Conservation (phyloP, 2,329 filamentous ascomycete species). For the Teratosphaeria viscida region DNA sequence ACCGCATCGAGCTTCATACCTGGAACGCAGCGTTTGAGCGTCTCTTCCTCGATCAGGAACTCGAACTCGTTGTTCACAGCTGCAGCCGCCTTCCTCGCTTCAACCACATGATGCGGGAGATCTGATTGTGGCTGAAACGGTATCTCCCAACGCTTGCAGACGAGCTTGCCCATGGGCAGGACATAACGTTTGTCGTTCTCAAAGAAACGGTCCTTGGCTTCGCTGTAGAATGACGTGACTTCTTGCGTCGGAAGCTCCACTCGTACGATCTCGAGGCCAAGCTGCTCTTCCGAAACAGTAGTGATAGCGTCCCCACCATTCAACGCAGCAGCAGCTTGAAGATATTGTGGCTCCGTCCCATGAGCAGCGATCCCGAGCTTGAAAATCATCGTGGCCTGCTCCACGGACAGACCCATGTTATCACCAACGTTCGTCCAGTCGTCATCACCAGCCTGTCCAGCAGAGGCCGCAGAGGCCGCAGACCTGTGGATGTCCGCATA, state of each 20-base stretch:
- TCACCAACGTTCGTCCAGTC: conserved; percentile 20
- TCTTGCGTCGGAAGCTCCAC: conserved; percentile 40
- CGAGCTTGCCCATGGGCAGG: conserved; percentile 42
- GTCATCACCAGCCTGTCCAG: conserved; percentile 14
- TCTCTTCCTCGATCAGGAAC: conserved; percentile 59
- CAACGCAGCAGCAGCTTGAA: background rate
- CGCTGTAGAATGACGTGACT: conserved; percentile 23
- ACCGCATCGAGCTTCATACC: conserved; percentile 43
- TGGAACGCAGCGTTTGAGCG: conserved; percentile 46
- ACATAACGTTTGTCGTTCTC: conserved; percentile 25
- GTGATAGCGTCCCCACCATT: conserved; percentile 20
- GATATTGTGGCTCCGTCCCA: conserved; percentile 25
- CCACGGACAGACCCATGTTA: conserved; percentile 27
- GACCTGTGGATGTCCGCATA: conserved; percentile 20
- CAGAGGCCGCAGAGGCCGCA: background rate
- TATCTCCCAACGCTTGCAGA: conserved; percentile 41
- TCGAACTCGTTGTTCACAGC: conserved; percentile 28
- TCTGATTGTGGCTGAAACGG: conserved; percentile 23
- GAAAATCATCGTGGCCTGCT: conserved; percentile 41
- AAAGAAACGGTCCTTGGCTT: conserved; percentile 27
- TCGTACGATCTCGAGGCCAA: conserved; percentile 50
- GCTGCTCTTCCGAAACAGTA: conserved; percentile 36
- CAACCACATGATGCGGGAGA: conserved; percentile 9
- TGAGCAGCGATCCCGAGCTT: conserved; percentile 40
- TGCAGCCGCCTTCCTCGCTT: background rate